These are phyloP conservation scores for Tricholomella constricta DNA, from an alignment of 768 basidiomycete genomes.

Conservation along the genomic window DNA sequence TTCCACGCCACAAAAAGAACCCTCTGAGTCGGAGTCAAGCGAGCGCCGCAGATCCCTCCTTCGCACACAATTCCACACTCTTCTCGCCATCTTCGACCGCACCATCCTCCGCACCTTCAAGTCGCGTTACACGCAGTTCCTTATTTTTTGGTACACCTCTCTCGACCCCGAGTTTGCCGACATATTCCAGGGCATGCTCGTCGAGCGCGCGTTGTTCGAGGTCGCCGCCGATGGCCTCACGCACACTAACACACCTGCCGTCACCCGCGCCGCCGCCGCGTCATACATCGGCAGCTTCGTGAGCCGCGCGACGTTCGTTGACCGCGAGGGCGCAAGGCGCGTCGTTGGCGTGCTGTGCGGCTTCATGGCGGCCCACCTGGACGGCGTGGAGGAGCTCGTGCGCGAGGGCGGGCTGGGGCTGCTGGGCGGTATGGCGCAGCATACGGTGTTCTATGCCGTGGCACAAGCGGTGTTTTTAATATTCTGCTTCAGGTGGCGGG, in stretches of 20 bases:
- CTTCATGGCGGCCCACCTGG: slow-evolving; percentile 77
- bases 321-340: slow-evolving; percentile 67
- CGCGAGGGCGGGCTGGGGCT: slow-evolving; percentile 36
- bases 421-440: slow-evolving; percentile 37
- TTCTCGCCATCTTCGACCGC: slow-evolving; percentile 92
- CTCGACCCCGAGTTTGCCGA: slow-evolving; percentile 88
- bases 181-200: slow-evolving; percentile 92
- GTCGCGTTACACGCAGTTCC: slow-evolving; percentile 96
- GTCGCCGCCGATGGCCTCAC: slow-evolving; percentile 17
- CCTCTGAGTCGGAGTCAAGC: slow-evolving; percentile 6
- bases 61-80: slow-evolving; percentile 75
- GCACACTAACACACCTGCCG: slow-evolving; percentile 50
- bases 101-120: slow-evolving; percentile 95
- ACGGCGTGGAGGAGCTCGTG: slow-evolving; percentile 59
- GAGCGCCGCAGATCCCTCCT: slow-evolving; percentile 36
- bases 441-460: slow-evolving; percentile 89
- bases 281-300: slow-evolving; percentile 94
- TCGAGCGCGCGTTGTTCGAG: slow-evolving; percentile 79
- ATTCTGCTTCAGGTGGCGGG: slow-evolving; percentile 97
- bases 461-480: slow-evolving; percentile 92
- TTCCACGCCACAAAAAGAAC: slow-evolving; percentile 11
- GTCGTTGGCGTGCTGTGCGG: slow-evolving; percentile 86
- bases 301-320: slow-evolving; percentile 85
- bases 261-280: slow-evolving; percentile 89
- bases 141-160: slow-evolving; percentile 94